Conservation (phyloP, 257 asterid species). For the Scutellaria barbata region DNA sequence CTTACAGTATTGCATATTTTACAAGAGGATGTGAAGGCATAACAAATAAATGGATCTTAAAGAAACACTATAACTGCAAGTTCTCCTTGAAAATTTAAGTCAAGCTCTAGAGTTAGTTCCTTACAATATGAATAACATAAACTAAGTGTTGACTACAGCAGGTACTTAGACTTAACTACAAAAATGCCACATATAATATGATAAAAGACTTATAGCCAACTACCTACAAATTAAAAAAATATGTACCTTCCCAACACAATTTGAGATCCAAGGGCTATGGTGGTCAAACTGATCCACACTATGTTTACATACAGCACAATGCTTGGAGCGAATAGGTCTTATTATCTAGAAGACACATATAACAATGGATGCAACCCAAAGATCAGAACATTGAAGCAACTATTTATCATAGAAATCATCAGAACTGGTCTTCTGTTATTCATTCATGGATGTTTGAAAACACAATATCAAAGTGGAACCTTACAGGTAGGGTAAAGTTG, state of each 20-base stretch:
- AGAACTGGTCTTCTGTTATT: conserved; percentile 31
- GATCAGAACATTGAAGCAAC: conserved; percentile 20
- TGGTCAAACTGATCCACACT: conserved; percentile 99
- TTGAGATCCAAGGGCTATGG: conserved; percentile 99
- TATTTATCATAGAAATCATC: conserved; percentile 32
- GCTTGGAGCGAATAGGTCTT: conserved; percentile 97
- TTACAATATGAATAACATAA: too few species aligned
- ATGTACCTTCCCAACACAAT: too few species aligned
- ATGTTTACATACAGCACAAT: conserved; percentile 84
- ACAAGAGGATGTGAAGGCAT: too few species aligned
- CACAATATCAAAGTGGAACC: conserved; percentile 50
- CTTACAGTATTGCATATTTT: too few species aligned
- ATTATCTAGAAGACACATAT: conserved; percentile 59
- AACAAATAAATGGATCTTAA: too few species aligned
- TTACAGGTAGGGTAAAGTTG: conserved; percentile 99
- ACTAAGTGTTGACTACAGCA: too few species aligned
- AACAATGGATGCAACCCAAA: conserved; percentile 27
- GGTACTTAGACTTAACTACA: too few species aligned
- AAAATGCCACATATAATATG: too few species aligned
- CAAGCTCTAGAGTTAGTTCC: too few species aligned
- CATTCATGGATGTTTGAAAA: conserved; percentile 24
- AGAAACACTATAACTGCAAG: too few species aligned
- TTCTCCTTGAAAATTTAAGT: too few species aligned
- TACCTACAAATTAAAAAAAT: conserved; percentile 2
- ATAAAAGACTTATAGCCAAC: conserved; percentile 18